Evolutionary conservation across 129 eudicot species (phyloP).

Genomic region (Pseudognaphalium luteoalbum): DNA sequence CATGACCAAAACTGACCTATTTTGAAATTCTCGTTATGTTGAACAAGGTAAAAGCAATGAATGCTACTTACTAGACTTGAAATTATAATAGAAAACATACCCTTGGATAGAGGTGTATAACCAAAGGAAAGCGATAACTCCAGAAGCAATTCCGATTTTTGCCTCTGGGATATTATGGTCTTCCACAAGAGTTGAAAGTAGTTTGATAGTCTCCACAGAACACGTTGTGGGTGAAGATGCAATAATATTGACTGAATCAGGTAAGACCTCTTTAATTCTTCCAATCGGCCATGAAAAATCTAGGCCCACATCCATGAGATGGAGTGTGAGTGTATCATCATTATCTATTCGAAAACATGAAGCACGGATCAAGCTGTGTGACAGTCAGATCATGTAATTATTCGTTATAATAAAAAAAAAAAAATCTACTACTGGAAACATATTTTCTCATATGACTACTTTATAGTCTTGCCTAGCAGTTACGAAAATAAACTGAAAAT

Average conservation of each 20-base stretch:
- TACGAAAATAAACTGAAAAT: constrained; percentile 5
- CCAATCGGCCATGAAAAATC: constrained; percentile 84
- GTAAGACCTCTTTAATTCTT: constrained; percentile 62
- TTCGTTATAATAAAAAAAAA: background rate
- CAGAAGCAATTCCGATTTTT: constrained; percentile 70
- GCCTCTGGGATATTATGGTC: constrained; percentile 83
- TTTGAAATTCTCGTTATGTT: background rate
- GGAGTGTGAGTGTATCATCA: constrained; percentile 65
- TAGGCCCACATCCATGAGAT: constrained; percentile 73
- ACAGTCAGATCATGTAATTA: constrained; percentile 16
- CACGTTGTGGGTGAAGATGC: constrained; percentile 75
- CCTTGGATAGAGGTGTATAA: constrained; percentile 82
- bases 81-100: constrained; percentile 38
- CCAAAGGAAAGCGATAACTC: constrained; percentile 91
- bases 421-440: background rate
- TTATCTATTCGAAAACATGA: constrained; percentile 39
- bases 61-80: background rate
- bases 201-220: constrained; percentile 55
- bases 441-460: constrained; percentile 4
- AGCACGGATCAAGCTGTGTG: constrained; percentile 7
- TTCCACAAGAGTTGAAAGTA: constrained; percentile 57
- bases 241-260: constrained; percentile 37
- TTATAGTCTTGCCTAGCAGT: constrained; percentile 16
- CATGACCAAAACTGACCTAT: background rate
- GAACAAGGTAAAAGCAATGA: constrained; percentile 5